A percentile compares a stretch with the other conserved stretches of the same genome.
Evolutionary conservation across 2,329 filamentous ascomycete species (phyloP).

Genomic region (Alternaria longipes): DNA sequence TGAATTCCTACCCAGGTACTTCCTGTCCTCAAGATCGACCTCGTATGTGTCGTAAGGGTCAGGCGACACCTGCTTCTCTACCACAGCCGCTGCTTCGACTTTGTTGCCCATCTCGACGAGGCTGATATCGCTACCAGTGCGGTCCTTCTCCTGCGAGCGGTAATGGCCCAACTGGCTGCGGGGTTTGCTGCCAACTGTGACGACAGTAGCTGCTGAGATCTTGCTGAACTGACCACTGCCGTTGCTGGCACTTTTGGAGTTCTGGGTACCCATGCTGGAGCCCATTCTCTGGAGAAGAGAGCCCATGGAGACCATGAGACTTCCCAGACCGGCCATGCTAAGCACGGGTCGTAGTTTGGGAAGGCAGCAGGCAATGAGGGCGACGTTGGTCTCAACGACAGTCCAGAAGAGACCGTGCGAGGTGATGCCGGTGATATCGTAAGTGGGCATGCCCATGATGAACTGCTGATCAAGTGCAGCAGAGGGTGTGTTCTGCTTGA

Average conservation of each 20-base stretch:
- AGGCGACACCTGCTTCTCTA: not conserved
- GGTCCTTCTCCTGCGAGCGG: not conserved
- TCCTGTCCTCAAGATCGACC: not conserved
- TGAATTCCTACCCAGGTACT: not conserved
- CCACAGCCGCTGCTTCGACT: not conserved
- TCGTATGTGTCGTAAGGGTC: not conserved
- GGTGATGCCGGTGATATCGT: conserved; percentile 17
- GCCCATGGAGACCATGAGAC: conserved; percentile 8
- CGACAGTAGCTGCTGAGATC: conserved; percentile 4
- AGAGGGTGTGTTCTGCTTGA: conserved; percentile 17
- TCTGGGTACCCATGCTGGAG: conserved; percentile 11
- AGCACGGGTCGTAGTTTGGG: conserved; percentile 10
- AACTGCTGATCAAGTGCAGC: conserved; percentile 3
- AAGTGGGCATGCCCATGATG: conserved; percentile 19
- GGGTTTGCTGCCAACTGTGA: conserved; percentile 1
- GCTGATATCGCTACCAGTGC: conserved; percentile 9
- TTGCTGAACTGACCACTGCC: conserved; percentile 12
- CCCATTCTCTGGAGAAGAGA: conserved; percentile 13
- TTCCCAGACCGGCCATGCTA: conserved; percentile 4
- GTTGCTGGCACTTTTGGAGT: not conserved
- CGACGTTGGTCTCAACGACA: conserved; percentile 12
- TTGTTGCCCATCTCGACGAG: conserved; percentile 12
- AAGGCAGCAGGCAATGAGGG: conserved; percentile 13
- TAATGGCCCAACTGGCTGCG: not conserved
- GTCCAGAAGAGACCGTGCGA: conserved; percentile 18